phyloP scores from a whole-genome alignment of 2,329 filamentous ascomycete species.

The Scytalidium sp. region DNA sequence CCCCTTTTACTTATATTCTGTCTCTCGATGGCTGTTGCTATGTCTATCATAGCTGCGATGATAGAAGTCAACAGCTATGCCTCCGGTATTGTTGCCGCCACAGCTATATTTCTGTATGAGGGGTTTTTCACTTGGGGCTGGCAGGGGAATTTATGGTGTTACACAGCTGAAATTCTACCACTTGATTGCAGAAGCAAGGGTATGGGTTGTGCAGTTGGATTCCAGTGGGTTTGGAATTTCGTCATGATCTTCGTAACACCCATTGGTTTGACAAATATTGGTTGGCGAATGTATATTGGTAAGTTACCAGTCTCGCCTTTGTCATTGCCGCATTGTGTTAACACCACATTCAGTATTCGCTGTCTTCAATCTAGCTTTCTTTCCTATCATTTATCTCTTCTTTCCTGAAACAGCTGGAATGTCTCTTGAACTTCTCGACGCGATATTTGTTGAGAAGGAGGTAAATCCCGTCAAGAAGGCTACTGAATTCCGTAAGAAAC shows the following conservation, averaged over 20 bases:
- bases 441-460: neutral
- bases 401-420: conserved; percentile 52
- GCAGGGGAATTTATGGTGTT: conserved; percentile 35
- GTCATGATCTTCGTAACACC: conserved; percentile 47
- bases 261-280: conserved; percentile 29
- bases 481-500: neutral
- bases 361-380: conserved; percentile 27
- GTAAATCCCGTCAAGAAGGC: neutral
- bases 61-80: conserved; percentile 30
- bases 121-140: conserved; percentile 46
- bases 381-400: conserved; percentile 41
- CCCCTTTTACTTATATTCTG: conserved; percentile 46
- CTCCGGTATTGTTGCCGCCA: conserved; percentile 44
- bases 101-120: conserved; percentile 49
- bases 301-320: conserved; percentile 25
- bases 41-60: conserved; percentile 29
- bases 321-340: conserved; percentile 20
- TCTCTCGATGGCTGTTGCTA: conserved; percentile 39
- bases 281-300: conserved; percentile 32
- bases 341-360: conserved; percentile 15
- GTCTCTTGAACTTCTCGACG: conserved; percentile 54
- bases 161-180: conserved; percentile 33
- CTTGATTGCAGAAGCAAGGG: conserved; percentile 36
- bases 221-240: conserved; percentile 45
- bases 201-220: conserved; percentile 58